phyloP scores from a whole-genome alignment of 192 early-diverging fungal species.

The Coemansia sp. region DNA sequence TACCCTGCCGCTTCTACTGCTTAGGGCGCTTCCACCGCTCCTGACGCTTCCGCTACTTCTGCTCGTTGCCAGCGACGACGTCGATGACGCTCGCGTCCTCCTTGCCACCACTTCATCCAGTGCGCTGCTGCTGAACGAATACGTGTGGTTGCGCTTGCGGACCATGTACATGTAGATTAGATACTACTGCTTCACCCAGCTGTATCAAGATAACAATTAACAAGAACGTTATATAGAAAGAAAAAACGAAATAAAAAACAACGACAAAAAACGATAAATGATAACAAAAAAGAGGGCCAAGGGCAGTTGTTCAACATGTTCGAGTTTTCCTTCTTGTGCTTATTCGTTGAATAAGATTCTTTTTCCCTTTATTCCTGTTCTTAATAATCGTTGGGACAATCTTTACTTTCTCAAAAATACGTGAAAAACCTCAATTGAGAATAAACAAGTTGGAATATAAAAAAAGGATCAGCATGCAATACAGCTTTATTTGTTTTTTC shows the following conservation, averaged over 20 bases:
- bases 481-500: not conserved
- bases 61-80: not conserved
- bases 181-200: too few relatives aligned
- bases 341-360: too few relatives aligned
- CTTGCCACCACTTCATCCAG: slow-evolving; percentile 20
- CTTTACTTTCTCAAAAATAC: too few relatives aligned
- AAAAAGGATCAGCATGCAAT: slow-evolving; percentile 1
- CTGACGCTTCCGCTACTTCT: not conserved
- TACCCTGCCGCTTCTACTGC: not conserved
- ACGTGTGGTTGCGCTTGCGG: slow-evolving; percentile 13
- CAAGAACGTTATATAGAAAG: too few relatives aligned
- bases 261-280: not conserved
- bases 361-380: too few relatives aligned
- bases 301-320: too few relatives aligned
- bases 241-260: not conserved
- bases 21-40: slow-evolving; percentile 4
- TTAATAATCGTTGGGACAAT: too few relatives aligned
- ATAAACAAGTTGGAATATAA: not conserved
- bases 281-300: not conserved
- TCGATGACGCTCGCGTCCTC: slow-evolving; percentile 1
- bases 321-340: too few relatives aligned
- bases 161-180: slow-evolving; percentile 1
- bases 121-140: slow-evolving; percentile 33
- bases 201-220: too few relatives aligned
- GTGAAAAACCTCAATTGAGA: too few relatives aligned